Conservation (phyloP, 345 rosid species). For the rapeseed (Brassica napus) region Da-Ae NC_063447.1:61839501-61840000, state of each 20-base stretch:
- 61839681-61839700: no score
- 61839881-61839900: neutral
- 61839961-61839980: neutral
- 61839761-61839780: neutral
- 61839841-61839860: constrained; percentile 18
- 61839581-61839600: no score
- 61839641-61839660: no score
- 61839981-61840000: neutral
- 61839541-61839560: no score
- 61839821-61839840: neutral
- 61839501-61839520: neutral
- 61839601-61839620: no score
- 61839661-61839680: no score
- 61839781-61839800: constrained; percentile 16
- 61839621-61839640: no score
- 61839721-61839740: no score
- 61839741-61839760: neutral
- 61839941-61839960: neutral
- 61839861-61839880: constrained; percentile 28
- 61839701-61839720: no score
- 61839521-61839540: no score
- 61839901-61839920: neutral
- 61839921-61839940: neutral
- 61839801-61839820: neutral
- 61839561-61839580: no score